These are phyloP conservation scores for Xylariaceae sp. DNA, from an alignment of 2,329 filamentous ascomycete genomes.

Conservation along the genomic window DNA sequence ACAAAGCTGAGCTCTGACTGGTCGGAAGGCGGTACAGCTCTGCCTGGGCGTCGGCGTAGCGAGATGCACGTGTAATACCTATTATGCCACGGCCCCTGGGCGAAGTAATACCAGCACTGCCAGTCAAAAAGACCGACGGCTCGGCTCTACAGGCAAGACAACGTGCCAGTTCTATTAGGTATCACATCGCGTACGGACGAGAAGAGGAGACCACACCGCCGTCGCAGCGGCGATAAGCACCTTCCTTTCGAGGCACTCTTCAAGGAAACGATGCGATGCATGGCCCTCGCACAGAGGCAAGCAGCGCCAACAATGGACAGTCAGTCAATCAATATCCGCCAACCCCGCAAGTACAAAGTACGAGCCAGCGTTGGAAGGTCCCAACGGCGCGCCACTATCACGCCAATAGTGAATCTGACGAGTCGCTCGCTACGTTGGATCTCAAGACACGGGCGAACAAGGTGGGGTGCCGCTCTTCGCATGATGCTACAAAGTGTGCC, in stretches of 20 bases:
- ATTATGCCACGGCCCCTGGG: not conserved
- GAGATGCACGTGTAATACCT: not conserved
- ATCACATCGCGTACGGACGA: not conserved
- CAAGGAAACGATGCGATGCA: too few species aligned
- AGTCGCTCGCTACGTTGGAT: not conserved
- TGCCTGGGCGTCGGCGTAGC: not conserved
- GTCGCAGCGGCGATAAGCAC: not conserved
- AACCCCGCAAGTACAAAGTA: too few species aligned
- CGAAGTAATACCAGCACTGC: not conserved
- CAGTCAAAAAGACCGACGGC: not conserved
- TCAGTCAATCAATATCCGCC: too few species aligned
- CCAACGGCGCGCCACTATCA: not conserved
- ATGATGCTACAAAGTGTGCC: slow-evolving; percentile 1
- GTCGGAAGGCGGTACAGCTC: not conserved
- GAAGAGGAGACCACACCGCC: not conserved
- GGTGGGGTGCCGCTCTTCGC: not conserved
- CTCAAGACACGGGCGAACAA: not conserved
- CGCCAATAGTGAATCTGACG: not conserved
- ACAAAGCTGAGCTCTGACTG: not conserved
- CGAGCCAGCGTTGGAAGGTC: too few species aligned
- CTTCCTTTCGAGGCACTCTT: not conserved
- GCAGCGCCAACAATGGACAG: too few species aligned
- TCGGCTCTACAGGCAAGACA: not conserved
- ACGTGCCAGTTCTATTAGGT: not conserved
- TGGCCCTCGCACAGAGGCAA: too few species aligned